Percentiles rank a stretch among this genome's conserved stretches.
phyloP scores from a whole-genome alignment of 2,329 filamentous ascomycete genomes.

The Bipolaris oryzae region DNA sequence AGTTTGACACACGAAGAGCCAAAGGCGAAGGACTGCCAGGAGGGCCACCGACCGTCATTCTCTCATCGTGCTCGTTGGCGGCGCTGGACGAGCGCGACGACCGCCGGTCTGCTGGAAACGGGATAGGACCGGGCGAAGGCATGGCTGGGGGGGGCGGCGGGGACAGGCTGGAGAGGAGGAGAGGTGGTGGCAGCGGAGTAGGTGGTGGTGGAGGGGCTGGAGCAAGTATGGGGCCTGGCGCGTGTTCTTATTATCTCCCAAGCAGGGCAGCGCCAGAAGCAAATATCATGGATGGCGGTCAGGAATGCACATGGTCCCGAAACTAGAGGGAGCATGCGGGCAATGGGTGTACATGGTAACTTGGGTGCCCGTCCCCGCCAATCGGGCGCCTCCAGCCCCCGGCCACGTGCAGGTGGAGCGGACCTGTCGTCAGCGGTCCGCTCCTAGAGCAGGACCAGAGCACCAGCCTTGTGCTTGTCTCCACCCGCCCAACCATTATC shows the following conservation, averaged over 20 bases:
- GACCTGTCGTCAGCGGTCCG: slow-evolving; percentile 23
- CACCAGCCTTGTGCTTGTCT: slow-evolving; percentile 22
- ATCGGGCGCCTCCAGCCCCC: not conserved
- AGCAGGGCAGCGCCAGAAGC: slow-evolving; percentile 19
- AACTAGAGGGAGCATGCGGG: slow-evolving; percentile 21
- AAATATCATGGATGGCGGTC: slow-evolving; percentile 20
- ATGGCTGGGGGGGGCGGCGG: slow-evolving; percentile 24
- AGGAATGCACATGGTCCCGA: slow-evolving; percentile 30
- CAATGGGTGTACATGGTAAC: slow-evolving; percentile 1
- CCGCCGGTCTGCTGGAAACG: slow-evolving; percentile 44
- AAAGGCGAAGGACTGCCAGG: slow-evolving; percentile 47
- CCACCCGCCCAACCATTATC: slow-evolving; percentile 2
- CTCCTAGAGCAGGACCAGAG: slow-evolving; percentile 12
- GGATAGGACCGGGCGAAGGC: slow-evolving; percentile 46
- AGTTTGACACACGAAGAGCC: slow-evolving; percentile 47
- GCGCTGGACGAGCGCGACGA: slow-evolving; percentile 44
- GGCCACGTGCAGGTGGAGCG: slow-evolving; percentile 5
- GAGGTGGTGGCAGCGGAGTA: slow-evolving; percentile 2
- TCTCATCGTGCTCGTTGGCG: slow-evolving; percentile 27
- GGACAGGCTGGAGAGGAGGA: not conserved
- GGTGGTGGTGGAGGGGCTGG: slow-evolving; percentile 7
- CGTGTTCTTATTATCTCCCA: slow-evolving; percentile 8
- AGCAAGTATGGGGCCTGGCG: not conserved
- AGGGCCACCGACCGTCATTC: slow-evolving; percentile 46
- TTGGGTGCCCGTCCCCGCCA: not conserved